Percentiles rank a stretch among this genome's conserved stretches.
Evolutionary conservation across 768 basidiomycete species (phyloP).

Genomic region (Thelephora ganbajun): DNA sequence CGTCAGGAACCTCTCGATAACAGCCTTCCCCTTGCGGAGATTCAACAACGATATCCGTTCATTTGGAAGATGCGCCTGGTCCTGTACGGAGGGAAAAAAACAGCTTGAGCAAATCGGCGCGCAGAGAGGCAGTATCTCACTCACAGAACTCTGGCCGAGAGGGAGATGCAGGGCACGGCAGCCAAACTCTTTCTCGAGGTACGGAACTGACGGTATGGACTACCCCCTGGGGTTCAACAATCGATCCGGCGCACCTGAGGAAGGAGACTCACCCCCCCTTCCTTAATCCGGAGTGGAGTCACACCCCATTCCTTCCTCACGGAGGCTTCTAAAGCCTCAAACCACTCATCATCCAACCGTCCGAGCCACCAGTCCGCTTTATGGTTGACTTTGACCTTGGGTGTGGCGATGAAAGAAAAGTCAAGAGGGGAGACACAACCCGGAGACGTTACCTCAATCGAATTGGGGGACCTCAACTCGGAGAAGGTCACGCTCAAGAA

Average conservation of each 20-base stretch:
- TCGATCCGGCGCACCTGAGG: neutral
- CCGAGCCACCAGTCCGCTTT: slow-evolving; percentile 97
- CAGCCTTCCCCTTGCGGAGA: slow-evolving; percentile 61
- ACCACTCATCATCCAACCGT: slow-evolving; percentile 72
- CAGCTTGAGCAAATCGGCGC: neutral
- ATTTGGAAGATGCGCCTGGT: slow-evolving; percentile 87
- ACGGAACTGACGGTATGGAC: slow-evolving; percentile 92
- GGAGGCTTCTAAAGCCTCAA: slow-evolving; percentile 70
- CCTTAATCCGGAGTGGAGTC: slow-evolving; percentile 76
- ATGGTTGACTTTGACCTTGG: slow-evolving; percentile 64
- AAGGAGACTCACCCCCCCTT: slow-evolving; percentile 65
- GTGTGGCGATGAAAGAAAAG: neutral
- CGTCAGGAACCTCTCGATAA: slow-evolving; percentile 61
- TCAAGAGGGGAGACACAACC: neutral
- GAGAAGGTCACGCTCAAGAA: slow-evolving; percentile 49
- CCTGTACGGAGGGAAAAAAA: slow-evolving; percentile 26
- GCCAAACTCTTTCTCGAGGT: slow-evolving; percentile 80
- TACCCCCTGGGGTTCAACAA: slow-evolving; percentile 15
- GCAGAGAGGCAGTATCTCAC: slow-evolving; percentile 12
- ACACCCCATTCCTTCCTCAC: slow-evolving; percentile 81
- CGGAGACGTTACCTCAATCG: slow-evolving; percentile 36
- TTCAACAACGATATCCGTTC: slow-evolving; percentile 84
- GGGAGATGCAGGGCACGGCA: slow-evolving; percentile 90
- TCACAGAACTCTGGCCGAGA: slow-evolving; percentile 80
- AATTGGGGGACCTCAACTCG: slow-evolving; percentile 51